Conservation (phyloP, 2,329 filamentous ascomycete species). For the Ophiostoma novo-ulmi region DNA sequence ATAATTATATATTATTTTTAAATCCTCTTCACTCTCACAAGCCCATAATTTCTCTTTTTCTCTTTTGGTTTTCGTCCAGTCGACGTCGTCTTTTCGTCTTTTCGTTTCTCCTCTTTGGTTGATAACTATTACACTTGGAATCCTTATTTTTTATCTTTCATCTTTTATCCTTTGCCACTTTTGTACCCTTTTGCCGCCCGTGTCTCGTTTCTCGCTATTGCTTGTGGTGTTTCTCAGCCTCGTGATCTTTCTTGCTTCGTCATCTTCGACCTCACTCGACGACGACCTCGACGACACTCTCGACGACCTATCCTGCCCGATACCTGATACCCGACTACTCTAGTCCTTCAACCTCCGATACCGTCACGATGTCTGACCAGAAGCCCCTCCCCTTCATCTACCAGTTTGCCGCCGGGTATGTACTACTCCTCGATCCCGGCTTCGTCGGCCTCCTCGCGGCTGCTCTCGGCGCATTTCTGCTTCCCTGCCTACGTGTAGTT, state of each 20-base stretch:
- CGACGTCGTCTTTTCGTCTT: slow-evolving; percentile 16
- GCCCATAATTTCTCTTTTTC: slow-evolving; percentile 17
- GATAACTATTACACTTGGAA: slow-evolving; percentile 6
- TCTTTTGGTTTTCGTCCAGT: background rate
- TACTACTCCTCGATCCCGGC: slow-evolving; percentile 5
- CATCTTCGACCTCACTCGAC: slow-evolving; percentile 3
- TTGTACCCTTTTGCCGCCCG: slow-evolving; percentile 14
- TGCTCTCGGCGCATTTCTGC: background rate
- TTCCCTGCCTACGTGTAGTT: background rate
- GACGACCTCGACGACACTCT: background rate
- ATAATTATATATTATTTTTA: slow-evolving; percentile 15
- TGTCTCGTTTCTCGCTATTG: slow-evolving; percentile 1
- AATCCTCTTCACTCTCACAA: background rate
- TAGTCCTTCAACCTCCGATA: background rate
- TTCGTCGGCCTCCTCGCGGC: background rate
- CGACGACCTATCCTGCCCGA: background rate
- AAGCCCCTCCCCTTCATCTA: slow-evolving; percentile 87
- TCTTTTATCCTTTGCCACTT: background rate
- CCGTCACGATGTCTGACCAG: slow-evolving; percentile 51
- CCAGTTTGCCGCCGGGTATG: slow-evolving; percentile 82
- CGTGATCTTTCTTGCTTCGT: slow-evolving; percentile 1
- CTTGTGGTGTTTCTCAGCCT: slow-evolving; percentile 4
- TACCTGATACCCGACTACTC: background rate
- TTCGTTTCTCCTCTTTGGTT: background rate
- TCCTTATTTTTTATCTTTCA: background rate